Conservation (phyloP, 441 rosid genomes). For the Gossypium lobatum region DNA sequence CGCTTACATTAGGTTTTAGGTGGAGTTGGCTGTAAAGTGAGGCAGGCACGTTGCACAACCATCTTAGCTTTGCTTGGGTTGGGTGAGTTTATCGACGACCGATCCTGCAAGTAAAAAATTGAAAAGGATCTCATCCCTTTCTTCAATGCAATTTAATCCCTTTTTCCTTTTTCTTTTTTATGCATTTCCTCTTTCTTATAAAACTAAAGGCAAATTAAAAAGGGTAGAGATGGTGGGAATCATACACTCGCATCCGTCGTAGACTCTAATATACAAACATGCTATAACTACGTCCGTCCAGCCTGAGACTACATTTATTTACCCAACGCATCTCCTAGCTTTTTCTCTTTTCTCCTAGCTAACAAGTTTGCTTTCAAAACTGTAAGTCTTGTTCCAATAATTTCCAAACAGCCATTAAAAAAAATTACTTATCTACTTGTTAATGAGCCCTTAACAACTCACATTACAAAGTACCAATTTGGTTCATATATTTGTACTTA, state of each 20-base stretch:
- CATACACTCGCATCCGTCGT: no score
- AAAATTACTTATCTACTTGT: no score
- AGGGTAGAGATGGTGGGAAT: not conserved
- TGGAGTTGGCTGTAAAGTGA: not conserved
- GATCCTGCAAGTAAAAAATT: not conserved
- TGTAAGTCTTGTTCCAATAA: not conserved
- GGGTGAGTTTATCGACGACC: slow-evolving; percentile 9
- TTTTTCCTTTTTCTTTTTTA: not conserved
- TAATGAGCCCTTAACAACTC: not conserved
- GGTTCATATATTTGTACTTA: not conserved
- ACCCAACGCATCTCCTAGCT: not conserved
- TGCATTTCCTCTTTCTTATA: not conserved
- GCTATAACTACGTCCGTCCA: not conserved
- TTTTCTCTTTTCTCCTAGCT: not conserved
- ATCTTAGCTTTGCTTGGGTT: not conserved
- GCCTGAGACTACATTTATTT: not conserved
- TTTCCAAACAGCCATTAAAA: slow-evolving; percentile 1
- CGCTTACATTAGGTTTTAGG: slow-evolving; percentile 27
- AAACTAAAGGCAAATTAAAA: not conserved
- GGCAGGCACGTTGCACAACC: slow-evolving; percentile 13
- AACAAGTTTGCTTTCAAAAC: slow-evolving; percentile 9
- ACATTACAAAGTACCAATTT: not conserved
- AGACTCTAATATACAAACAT: no score
- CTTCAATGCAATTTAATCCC: not conserved
- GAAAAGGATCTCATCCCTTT: slow-evolving; percentile 3